These are phyloP conservation scores for Theileria annulata DNA, from an alignment of 169 alveolate genomes.

Conservation along the genomic window DNA sequence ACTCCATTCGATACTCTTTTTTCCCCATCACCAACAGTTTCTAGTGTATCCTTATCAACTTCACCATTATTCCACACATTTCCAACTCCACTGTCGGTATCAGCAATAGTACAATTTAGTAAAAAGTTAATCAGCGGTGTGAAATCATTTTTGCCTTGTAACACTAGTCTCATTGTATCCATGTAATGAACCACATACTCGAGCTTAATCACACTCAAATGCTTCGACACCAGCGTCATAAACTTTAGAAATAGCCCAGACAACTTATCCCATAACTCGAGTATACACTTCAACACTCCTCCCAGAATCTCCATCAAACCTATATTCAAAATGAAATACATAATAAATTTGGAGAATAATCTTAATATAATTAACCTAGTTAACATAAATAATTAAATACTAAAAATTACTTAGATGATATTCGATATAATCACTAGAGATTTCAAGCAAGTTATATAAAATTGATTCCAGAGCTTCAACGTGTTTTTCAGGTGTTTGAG, in stretches of 20 bases:
- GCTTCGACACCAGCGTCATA: constrained; percentile 17
- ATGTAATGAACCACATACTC: constrained; percentile 51
- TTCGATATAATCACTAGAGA: constrained; percentile 14
- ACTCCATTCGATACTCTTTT: too few species aligned
- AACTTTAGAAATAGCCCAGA: constrained; percentile 1
- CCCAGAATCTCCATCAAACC: constrained; percentile 25
- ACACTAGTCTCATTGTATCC: constrained; percentile 50
- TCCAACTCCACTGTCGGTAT: too few species aligned
- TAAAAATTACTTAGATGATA: constrained; percentile 7
- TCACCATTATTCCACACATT: too few species aligned
- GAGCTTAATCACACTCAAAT: constrained; percentile 14
- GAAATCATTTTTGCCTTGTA: constrained; percentile 1
- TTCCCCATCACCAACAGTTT: too few species aligned
- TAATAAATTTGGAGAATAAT: not conserved
- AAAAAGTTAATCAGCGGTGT: too few species aligned
- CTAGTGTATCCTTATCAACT: too few species aligned
- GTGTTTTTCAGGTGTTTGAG: too few species aligned
- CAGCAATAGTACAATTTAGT: too few species aligned
- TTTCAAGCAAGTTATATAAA: not conserved
- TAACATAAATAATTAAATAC: too few species aligned
- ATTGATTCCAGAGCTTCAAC: not conserved
- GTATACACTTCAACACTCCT: constrained; percentile 15
- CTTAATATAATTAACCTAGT: too few species aligned
- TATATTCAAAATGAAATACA: not conserved
- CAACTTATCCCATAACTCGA: not conserved